Base-by-base conservation (phyloP, 176 grass and related monocot species). In the Ampelocalamus luodianensis region DNA sequence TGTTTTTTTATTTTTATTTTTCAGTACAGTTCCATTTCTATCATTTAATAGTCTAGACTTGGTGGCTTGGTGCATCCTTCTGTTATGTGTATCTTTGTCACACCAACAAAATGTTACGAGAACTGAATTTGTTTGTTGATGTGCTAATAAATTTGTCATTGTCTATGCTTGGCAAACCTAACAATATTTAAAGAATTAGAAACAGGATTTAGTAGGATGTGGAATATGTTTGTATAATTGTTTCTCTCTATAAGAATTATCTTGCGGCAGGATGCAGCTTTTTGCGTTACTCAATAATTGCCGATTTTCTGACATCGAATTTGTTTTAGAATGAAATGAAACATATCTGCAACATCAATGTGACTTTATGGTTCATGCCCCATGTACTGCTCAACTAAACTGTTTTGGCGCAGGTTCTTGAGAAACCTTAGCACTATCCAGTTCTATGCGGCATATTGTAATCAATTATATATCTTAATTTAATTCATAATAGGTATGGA, bases 1-100 rank as follows among this genome's bases (percentile, higher is more conserved):
- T 75, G 51, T 69, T 75, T 50, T 69, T 75, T 50, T 42, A 37
- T 50, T 69, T 75, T 50, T 42, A 37, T 44, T 82, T 90, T 87
- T 76, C 34, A 87, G 42, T 85, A 72, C 58, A 70, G 73, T 44
- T 87, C 20, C 42, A 26, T 79, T 78, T 82, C 40, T 72, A 71
- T 43, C 18, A 44, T 85, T 66, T 79, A 75, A 66, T 50, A 85
- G 37, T 72, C 53, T 66, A 44, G 42, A 45, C 34, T 27, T 26
- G 4, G 44, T 80, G 42, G 44, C 34, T 27, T 26, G 4, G 44
- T 80, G 34, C 61, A 81, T 44, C n/a, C 32, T 88, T 72, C 39
- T 72, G 5, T 55, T 77, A 22, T 89, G 42, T 37, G 26, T 82
- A 69, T 68, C 0, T 85, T 66, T 84, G 69, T 29, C 74, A 16